A percentile compares a stretch with the other conserved stretches of the same genome.
phyloP scores from a whole-genome alignment of 179 eudicot species.

The Carnegiea gigantea region DNA sequence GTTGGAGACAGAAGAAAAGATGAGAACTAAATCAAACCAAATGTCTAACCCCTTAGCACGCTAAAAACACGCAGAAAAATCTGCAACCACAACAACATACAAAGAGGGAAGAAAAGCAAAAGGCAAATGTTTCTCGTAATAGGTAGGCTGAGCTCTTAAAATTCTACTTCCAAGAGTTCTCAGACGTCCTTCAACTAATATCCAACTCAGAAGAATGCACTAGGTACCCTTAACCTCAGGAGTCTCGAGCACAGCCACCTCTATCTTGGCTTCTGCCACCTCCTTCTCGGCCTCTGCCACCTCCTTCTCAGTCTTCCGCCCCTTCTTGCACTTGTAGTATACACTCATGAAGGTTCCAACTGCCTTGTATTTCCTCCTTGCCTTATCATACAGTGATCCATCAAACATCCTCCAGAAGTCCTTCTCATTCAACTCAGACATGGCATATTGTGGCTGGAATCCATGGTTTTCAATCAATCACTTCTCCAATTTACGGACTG shows the following conservation, averaged over 20 bases:
- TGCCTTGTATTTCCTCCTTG: conserved; percentile 79
- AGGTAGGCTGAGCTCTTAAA: not conserved
- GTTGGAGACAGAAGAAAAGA: not conserved
- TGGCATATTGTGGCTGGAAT: conserved; percentile 87
- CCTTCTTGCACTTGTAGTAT: conserved; percentile 94
- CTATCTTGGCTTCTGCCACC: conserved; percentile 69
- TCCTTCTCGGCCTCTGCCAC: conserved; percentile 92
- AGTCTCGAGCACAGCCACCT: conserved; percentile 62
- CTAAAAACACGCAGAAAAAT: conserved; percentile 13
- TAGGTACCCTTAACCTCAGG: conserved; percentile 56
- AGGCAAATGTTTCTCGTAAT: conserved; percentile 1
- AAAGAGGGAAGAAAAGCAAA: not conserved
- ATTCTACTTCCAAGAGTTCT: conserved; percentile 8
- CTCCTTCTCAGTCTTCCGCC: conserved; percentile 91
- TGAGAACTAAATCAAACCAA: conserved; percentile 3
- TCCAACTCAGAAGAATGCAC: conserved; percentile 12
- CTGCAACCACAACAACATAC: conserved; percentile 24
- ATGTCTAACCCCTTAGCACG: conserved; percentile 24
- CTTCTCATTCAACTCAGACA: conserved; percentile 81
- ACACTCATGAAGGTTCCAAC: conserved; percentile 96
- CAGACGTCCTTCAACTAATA: not conserved
- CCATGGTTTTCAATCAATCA: conserved; percentile 94
- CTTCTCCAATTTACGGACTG: conserved; percentile 64
- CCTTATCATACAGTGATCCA: conserved; percentile 68
- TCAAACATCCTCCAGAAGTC: conserved; percentile 95